Base-by-base conservation (phyloP, 2,329 filamentous ascomycete species). In the Aspergillus clavatus region DNA sequence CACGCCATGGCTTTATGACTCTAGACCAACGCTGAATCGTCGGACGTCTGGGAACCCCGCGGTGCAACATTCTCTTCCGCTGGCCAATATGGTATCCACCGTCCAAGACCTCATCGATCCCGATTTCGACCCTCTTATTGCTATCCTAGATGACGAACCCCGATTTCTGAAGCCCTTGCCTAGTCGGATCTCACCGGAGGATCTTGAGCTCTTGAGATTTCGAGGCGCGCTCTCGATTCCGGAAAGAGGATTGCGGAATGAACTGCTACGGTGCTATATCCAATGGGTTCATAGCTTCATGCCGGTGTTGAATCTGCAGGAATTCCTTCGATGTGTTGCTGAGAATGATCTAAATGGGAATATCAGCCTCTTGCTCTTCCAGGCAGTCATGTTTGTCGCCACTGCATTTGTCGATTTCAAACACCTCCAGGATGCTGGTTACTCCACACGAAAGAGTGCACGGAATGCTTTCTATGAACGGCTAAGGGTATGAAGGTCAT, bases 271-370 rank as follows among this genome's bases (percentile, higher is more conserved):
- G 54, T 82, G 82, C 18, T 95, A 91, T 62, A 77, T 89, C 54
- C 86, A 93, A 70, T 94, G 84, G 66, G 87, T 95, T 8, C 85
- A 95, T 63, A 89, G 88, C 10, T 95, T 87, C 63, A 93, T 95
- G 87, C 89, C 89, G 10, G 74, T 94, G 33, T 69, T 95, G 52
- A 87, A 81, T 44, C 56, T 81, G 35, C 75, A 79, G 49, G 76
- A 80, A 21, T 75, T 81, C 48, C 58, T 81, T 4, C 61, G 63
- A 42, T 61, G 60, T 14, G 86, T 69, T 59, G 84, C 55, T 67
- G 79, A 62, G 69, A 80, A 58, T 79, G 84, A 90, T 61, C 86
- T 85, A 3, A 72, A 77, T 38, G 76, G 79, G 46, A 83, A 83
- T 64, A 77, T 88, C 52, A 95, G 89, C 68, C 71, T 95, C 55